phyloP scores from a whole-genome alignment of 2,329 filamentous ascomycete genomes.

The Didymella arachidicola region DNA sequence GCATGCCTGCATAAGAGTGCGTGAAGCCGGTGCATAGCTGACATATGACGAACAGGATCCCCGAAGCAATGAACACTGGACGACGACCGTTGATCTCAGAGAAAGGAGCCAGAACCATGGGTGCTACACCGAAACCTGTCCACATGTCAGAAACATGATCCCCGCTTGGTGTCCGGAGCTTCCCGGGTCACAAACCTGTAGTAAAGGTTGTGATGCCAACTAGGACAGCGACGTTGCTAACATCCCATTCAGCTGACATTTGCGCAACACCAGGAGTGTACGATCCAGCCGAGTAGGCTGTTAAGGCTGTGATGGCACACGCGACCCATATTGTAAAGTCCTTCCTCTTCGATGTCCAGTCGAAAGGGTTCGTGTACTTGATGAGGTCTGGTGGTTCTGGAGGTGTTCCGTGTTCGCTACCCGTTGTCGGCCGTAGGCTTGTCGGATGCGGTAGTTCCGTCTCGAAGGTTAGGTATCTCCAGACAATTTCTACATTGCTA shows the following conservation, averaged over 20 bases:
- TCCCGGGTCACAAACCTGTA: slow-evolving; percentile 27
- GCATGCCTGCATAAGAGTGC: slow-evolving; percentile 72
- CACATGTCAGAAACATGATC: slow-evolving; percentile 3
- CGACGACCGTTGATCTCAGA: slow-evolving; percentile 88
- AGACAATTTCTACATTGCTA: slow-evolving; percentile 54
- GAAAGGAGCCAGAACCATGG: slow-evolving; percentile 88
- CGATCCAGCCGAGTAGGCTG: slow-evolving; percentile 81
- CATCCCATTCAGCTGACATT: slow-evolving; percentile 70
- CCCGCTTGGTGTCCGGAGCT: not conserved
- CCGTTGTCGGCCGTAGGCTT: slow-evolving; percentile 25
- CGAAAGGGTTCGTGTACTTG: slow-evolving; percentile 72
- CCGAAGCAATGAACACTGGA: slow-evolving; percentile 79
- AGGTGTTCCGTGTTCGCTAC: slow-evolving; percentile 48
- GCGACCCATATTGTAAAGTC: slow-evolving; percentile 74
- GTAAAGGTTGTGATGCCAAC: slow-evolving; percentile 85
- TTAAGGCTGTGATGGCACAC: slow-evolving; percentile 76
- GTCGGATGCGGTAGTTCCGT: slow-evolving; percentile 63
- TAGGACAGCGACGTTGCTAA: slow-evolving; percentile 71
- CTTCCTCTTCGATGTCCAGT: slow-evolving; percentile 76
- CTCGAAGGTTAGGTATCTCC: slow-evolving; percentile 69
- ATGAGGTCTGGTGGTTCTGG: slow-evolving; percentile 71
- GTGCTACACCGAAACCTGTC: slow-evolving; percentile 77
- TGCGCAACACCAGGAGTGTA: slow-evolving; percentile 74
- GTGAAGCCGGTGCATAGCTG: slow-evolving; percentile 78
- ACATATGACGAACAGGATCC: slow-evolving; percentile 73